These are phyloP conservation scores for Carallia brachiata DNA, from an alignment of 345 rosid genomes.

Conservation along the genomic window DNA sequence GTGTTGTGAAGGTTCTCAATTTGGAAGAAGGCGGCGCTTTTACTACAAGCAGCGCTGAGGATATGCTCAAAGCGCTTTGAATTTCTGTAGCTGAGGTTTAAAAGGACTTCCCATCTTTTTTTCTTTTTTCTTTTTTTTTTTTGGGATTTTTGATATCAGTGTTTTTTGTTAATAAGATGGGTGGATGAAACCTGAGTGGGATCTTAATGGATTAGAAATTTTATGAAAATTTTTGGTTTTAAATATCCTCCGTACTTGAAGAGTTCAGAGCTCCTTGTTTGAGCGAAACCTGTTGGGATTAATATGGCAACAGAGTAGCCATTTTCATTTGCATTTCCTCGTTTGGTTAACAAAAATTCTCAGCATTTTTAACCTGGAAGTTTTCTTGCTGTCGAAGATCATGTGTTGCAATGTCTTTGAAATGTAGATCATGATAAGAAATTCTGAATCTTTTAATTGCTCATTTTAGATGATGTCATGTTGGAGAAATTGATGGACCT, in stretches of 20 bases:
- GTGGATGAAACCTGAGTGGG: background rate
- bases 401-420: too few species aligned
- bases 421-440: too few species aligned
- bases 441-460: too few species aligned
- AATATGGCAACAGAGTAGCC: too few species aligned
- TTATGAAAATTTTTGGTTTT: background rate
- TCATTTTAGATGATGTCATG: too few species aligned
- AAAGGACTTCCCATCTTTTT: background rate
- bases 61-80: conserved; percentile 72
- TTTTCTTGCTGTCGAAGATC: too few species aligned
- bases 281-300: too few species aligned
- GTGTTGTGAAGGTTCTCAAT: conserved; percentile 77
- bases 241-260: too few species aligned
- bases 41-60: conserved; percentile 75
- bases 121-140: background rate
- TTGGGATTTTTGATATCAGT: background rate
- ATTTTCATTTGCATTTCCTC: background rate
- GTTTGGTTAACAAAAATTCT: background rate
- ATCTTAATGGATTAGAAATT: background rate
- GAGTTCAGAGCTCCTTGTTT: too few species aligned
- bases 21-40: conserved; percentile 93
- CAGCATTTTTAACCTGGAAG: background rate
- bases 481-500: too few species aligned
- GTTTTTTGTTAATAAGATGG: background rate
- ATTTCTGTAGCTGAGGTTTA: background rate